A percentile compares a stretch with the other conserved stretches of the same genome.
Evolutionary conservation across 2,329 filamentous ascomycete species (phyloP).

Genomic region (Sclerotinia borealis): DNA sequence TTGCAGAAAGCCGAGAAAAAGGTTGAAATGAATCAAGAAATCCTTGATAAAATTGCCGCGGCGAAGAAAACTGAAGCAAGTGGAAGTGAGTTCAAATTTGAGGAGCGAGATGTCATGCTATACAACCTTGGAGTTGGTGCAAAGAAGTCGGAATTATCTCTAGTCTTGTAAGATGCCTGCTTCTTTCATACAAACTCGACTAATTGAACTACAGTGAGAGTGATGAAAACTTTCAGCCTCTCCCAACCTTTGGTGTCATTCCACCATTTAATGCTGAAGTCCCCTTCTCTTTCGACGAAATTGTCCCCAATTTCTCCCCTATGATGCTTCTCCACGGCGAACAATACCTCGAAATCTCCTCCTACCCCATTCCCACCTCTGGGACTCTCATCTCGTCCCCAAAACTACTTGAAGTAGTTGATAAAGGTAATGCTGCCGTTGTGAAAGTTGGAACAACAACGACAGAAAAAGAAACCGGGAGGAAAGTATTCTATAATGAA

Average conservation of each 20-base stretch:
- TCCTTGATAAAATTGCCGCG: conserved; percentile 68
- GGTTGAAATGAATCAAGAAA: conserved; percentile 48
- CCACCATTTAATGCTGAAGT: conserved; percentile 82
- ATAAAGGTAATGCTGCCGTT: conserved; percentile 88
- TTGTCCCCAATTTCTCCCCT: conserved; percentile 92
- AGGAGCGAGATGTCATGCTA: conserved; percentile 82
- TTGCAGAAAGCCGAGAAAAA: conserved; percentile 31
- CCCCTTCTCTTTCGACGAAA: conserved; percentile 72
- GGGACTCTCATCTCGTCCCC: conserved; percentile 70
- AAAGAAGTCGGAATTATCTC: conserved; percentile 78
- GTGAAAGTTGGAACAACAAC: conserved; percentile 77
- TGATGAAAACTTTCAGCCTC: conserved; percentile 82
- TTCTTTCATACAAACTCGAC: not conserved
- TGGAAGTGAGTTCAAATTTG: conserved; percentile 74
- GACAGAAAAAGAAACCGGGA: conserved; percentile 75
- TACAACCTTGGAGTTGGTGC: conserved; percentile 95
- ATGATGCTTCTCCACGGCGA: conserved; percentile 99
- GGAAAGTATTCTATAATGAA: conserved; percentile 97
- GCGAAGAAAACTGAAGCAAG: conserved; percentile 66
- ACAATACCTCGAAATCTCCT: conserved; percentile 92
- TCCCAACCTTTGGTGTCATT: conserved; percentile 94
- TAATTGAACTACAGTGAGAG: conserved; percentile 52
- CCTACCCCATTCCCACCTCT: conserved; percentile 84
- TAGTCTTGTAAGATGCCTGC: conserved; percentile 59
- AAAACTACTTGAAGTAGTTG: conserved; percentile 85